A percentile compares a stretch with the other conserved stretches of the same genome.
phyloP scores from a whole-genome alignment of 2,329 filamentous ascomycete genomes.

The Podosphaera xanthii region DNA sequence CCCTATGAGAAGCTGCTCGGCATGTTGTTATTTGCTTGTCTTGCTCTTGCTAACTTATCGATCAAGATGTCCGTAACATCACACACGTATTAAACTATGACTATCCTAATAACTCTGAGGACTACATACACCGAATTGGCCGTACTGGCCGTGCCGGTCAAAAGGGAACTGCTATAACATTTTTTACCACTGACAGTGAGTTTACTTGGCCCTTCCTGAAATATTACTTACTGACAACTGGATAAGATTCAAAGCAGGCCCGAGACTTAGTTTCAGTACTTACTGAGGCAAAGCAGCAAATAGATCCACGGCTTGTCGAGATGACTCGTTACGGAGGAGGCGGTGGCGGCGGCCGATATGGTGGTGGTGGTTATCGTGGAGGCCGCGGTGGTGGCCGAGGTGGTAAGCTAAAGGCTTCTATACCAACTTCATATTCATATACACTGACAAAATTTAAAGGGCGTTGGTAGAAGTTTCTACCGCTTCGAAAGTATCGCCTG shows the following conservation, averaged over 20 bases:
- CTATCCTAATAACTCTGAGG: constrained; percentile 97
- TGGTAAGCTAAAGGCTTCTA: constrained; percentile 16
- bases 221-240: constrained; percentile 8
- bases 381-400: constrained; percentile 27
- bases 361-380: constrained; percentile 37
- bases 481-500: constrained; percentile 32
- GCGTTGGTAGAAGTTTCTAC: constrained; percentile 25
- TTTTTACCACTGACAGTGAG: constrained; percentile 99
- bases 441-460: constrained; percentile 17
- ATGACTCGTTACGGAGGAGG: constrained; percentile 72
- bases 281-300: constrained; percentile 90
- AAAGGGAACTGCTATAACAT: constrained; percentile 86
- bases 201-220: constrained; percentile 15
- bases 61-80: constrained; percentile 98
- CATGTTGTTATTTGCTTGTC: constrained; percentile 35
- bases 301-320: constrained; percentile 85
- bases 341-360: constrained; percentile 20
- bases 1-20: constrained; percentile 25
- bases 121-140: constrained; percentile 93
- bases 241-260: constrained; percentile 72
- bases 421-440: constrained; percentile 2
- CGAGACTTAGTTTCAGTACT: constrained; percentile 88
- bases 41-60: constrained; percentile 59
- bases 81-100: constrained; percentile 99
- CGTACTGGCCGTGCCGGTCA: constrained; percentile 89